These are phyloP conservation scores for Millerago galiae DNA, from an alignment of 805 yeast genomes.

Conservation along the genomic window DNA sequence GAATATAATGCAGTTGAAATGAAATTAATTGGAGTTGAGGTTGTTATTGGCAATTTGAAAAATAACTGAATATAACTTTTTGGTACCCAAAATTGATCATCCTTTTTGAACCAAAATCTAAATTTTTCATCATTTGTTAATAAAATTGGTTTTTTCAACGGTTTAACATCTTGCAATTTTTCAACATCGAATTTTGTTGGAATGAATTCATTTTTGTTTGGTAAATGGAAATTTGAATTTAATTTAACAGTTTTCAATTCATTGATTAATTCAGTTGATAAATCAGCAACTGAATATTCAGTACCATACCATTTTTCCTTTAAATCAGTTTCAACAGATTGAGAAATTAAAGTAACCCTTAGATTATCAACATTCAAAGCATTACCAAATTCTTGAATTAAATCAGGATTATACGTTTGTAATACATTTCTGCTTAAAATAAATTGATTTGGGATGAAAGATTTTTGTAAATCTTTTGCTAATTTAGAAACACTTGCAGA, in stretches of 20 bases:
- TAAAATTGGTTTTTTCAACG: conserved; percentile 51
- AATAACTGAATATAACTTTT: conserved; percentile 66
- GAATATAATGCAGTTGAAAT: conserved; percentile 56
- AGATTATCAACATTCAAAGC: conserved; percentile 54
- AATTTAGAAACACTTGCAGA: conserved; percentile 65
- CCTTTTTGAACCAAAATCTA: conserved; percentile 83
- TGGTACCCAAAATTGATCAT: conserved; percentile 85
- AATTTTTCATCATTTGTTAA: conserved; percentile 44
- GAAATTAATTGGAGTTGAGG: conserved; percentile 49
- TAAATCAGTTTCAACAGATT: conserved; percentile 41
- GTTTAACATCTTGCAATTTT: conserved; percentile 30
- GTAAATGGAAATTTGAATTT: conserved; percentile 45
- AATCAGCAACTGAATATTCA: conserved; percentile 47
- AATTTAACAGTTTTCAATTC: conserved; percentile 27
- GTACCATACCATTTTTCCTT: conserved; percentile 91
- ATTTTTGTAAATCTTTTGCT: conserved; percentile 54
- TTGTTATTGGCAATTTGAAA: conserved; percentile 59
- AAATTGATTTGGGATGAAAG: conserved; percentile 54
- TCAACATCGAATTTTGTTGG: conserved; percentile 71
- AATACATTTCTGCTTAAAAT: conserved; percentile 52
- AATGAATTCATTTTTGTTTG: conserved; percentile 71
- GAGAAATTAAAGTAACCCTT: conserved; percentile 49
- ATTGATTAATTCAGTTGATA: conserved; percentile 34
- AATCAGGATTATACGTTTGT: conserved; percentile 50
- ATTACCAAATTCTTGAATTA: conserved; percentile 42